Conservation (phyloP, 768 basidiomycete genomes). For the Rhodotorula diobovata region DNA sequence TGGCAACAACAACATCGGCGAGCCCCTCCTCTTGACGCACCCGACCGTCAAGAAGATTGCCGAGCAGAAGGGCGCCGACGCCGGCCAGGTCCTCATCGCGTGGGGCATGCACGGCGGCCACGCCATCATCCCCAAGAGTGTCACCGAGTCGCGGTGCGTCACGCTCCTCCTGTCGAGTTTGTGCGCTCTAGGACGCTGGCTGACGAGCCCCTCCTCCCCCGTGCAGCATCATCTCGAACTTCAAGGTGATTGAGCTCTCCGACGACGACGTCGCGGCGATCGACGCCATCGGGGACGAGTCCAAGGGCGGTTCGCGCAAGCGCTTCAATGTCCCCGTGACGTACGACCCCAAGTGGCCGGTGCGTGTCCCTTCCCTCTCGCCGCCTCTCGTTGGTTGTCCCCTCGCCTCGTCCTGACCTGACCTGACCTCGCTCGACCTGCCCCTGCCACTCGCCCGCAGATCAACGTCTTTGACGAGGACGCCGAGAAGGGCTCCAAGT, state of each 20-base stretch:
- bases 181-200: slow-evolving; percentile 65
- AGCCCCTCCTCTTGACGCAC: slow-evolving; percentile 28
- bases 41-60: slow-evolving; percentile 43
- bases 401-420: too few relatives aligned
- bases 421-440: too few relatives aligned
- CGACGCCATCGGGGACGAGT: slow-evolving; percentile 47
- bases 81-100: slow-evolving; percentile 56
- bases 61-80: slow-evolving; percentile 37
- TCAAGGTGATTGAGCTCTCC: slow-evolving; percentile 59
- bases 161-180: too few relatives aligned
- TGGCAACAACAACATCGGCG: slow-evolving; percentile 63
- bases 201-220: slow-evolving; percentile 56
- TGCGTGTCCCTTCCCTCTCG: background rate
- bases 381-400: too few relatives aligned
- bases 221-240: slow-evolving; percentile 51
- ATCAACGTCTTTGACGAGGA: slow-evolving; percentile 67
- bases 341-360: slow-evolving; percentile 62
- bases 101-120: slow-evolving; percentile 68
- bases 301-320: slow-evolving; percentile 51
- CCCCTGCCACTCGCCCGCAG: background rate
- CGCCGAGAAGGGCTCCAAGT: slow-evolving; percentile 52
- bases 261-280: slow-evolving; percentile 64
- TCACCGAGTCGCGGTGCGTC: slow-evolving; percentile 61
- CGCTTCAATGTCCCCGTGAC: slow-evolving; percentile 63
- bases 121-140: slow-evolving; percentile 67